Percentiles rank a stretch among this genome's conserved stretches.
Conservation (phyloP, 371 early-diverging fungal species). For the Mortierella sp. region DNA sequence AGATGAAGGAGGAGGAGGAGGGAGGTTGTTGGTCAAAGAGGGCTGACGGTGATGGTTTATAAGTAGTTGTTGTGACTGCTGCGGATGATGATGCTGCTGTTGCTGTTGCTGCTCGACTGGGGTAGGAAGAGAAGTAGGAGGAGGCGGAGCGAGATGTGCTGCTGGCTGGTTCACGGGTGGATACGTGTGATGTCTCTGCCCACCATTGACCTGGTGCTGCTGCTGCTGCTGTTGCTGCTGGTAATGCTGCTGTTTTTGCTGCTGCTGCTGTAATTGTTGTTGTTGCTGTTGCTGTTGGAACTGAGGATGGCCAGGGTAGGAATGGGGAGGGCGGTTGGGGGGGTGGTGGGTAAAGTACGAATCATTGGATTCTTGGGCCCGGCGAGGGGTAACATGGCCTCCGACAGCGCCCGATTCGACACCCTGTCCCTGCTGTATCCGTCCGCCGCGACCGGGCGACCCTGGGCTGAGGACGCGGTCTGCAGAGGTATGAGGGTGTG, state of each 20-base stretch:
- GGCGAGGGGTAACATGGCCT: not conserved
- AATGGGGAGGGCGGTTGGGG: slow-evolving; percentile 14
- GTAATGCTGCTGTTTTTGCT: not conserved
- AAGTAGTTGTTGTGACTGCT: slow-evolving; percentile 17
- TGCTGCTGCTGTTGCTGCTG: slow-evolving; percentile 12
- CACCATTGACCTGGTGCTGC: slow-evolving; percentile 13
- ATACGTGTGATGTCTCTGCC: not conserved
- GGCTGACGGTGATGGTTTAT: slow-evolving; percentile 15
- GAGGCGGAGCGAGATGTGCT: not conserved
- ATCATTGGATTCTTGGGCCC: slow-evolving; percentile 26
- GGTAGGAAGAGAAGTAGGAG: not conserved
- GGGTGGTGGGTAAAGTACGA: slow-evolving; percentile 46
- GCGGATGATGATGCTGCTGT: not conserved
- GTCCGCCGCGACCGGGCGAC: slow-evolving; percentile 7
- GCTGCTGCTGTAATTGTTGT: slow-evolving; percentile 7
- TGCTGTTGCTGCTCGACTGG: not conserved
- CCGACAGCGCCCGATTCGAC: not conserved
- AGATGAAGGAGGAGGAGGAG: not conserved
- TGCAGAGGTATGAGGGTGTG: slow-evolving; percentile 26
- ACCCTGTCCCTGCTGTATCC: not conserved
- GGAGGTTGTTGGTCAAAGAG: slow-evolving; percentile 6
- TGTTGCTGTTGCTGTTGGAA: slow-evolving; percentile 23
- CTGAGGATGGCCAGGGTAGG: slow-evolving; percentile 12
- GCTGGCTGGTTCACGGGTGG: not conserved
- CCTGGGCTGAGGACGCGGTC: slow-evolving; percentile 29